phyloP scores from a whole-genome alignment of 805 yeast genomes.

The Millerago galiae region DNA sequence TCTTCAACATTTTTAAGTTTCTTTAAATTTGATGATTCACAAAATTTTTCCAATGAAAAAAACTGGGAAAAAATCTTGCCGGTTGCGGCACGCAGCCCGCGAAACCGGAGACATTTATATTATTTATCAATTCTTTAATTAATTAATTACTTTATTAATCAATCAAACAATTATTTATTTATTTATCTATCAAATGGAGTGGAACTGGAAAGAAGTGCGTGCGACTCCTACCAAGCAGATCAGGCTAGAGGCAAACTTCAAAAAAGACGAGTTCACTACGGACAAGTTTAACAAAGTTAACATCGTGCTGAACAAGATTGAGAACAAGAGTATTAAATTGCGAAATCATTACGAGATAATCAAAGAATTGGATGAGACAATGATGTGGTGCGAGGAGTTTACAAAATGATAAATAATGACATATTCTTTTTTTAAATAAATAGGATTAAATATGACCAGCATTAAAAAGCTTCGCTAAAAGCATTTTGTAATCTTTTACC shows the following conservation, averaged over 20 bases:
- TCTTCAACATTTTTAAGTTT: too few relatives aligned
- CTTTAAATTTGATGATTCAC: too few relatives aligned
- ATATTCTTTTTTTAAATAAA: not conserved
- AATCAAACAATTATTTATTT: too few relatives aligned
- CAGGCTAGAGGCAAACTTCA: conserved; percentile 12
- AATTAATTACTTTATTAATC: too few relatives aligned
- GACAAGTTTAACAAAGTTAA: conserved; percentile 13
- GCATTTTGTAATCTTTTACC: conserved; percentile 48
- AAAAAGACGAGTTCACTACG: conserved; percentile 13
- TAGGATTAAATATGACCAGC: not conserved
- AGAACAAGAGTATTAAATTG: conserved; percentile 14
- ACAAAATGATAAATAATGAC: not conserved
- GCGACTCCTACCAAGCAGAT: conserved; percentile 15
- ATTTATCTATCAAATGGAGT: not conserved
- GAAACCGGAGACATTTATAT: not conserved
- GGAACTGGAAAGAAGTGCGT: conserved; percentile 14
- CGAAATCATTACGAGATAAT: conserved; percentile 7
- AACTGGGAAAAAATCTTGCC: too few relatives aligned
- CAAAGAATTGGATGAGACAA: conserved; percentile 11
- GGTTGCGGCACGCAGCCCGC: not conserved
- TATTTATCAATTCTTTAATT: too few relatives aligned
- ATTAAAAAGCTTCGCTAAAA: conserved; percentile 12
- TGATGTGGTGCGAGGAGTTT: conserved; percentile 19
- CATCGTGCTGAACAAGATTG: conserved; percentile 17
- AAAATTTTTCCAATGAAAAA: too few relatives aligned